phyloP scores from a whole-genome alignment of 2,329 filamentous ascomycete genomes.

The Xylariaceae sp. region DNA sequence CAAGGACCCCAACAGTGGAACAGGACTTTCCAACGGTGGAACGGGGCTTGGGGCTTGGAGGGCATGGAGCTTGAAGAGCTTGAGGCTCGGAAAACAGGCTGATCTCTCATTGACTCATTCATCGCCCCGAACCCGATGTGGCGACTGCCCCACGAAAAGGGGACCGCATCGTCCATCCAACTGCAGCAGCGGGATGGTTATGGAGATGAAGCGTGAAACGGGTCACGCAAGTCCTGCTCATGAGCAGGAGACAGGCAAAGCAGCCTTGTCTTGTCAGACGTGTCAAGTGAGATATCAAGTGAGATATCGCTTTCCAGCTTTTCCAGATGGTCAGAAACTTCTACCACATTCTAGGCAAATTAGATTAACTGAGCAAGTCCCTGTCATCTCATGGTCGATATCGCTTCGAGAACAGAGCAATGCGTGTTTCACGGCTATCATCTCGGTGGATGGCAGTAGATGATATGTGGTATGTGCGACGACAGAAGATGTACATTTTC shows the following conservation, averaged over 20 bases:
- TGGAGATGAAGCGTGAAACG: not conserved
- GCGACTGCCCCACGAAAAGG: conserved; percentile 11
- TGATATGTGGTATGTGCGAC: too few relatives aligned
- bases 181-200: conserved; percentile 4
- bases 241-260: conserved; percentile 3
- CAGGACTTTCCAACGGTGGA: not conserved
- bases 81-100: conserved; percentile 6
- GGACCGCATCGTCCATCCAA: conserved; percentile 12
- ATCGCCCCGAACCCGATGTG: not conserved
- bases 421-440: too few relatives aligned
- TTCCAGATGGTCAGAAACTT: not conserved
- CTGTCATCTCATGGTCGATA: too few relatives aligned
- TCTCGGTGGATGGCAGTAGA: too few relatives aligned
- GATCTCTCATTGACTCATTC: not conserved
- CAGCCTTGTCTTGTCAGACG: conserved; percentile 5
- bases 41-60: conserved; percentile 3
- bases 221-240: conserved; percentile 5
- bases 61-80: not conserved
- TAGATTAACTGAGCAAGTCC: not conserved
- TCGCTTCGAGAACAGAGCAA: too few relatives aligned
- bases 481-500: too few relatives aligned
- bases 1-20: not conserved
- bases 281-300: conserved; percentile 2
- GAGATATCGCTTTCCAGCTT: not conserved
- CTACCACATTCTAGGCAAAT: not conserved